Percentiles rank a stretch among this genome's conserved stretches.
phyloP scores from a whole-genome alignment of 768 basidiomycete genomes.

The Naganishia vaughanmartiniae region DNA sequence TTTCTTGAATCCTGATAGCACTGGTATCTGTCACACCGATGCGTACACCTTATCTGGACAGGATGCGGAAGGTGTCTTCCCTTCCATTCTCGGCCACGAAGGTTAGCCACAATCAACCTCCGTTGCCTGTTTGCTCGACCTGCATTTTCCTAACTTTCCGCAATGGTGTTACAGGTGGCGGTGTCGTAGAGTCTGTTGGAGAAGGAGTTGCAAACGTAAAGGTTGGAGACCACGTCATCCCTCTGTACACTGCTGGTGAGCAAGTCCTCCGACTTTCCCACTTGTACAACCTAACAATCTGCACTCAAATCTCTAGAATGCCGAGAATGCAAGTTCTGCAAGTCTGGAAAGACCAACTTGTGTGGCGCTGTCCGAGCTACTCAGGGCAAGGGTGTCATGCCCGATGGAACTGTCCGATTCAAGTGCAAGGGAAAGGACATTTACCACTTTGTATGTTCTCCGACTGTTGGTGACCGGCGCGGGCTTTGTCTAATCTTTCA shows the following conservation, averaged over 20 bases:
- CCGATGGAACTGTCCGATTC: conserved; percentile 84
- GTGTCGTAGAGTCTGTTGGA: conserved; percentile 84
- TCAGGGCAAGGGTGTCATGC: conserved; percentile 93
- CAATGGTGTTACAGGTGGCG: conserved; percentile 39
- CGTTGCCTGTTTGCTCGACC: too few relatives aligned
- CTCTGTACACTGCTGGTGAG: conserved; percentile 88
- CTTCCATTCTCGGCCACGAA: conserved; percentile 91
- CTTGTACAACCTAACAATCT: not conserved
- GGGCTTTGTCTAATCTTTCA: not conserved
- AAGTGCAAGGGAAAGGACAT: conserved; percentile 80
- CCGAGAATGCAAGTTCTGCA: conserved; percentile 95
- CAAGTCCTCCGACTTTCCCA: not conserved
- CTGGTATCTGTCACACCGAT: conserved; percentile 97
- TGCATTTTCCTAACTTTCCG: not conserved
- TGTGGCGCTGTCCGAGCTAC: conserved; percentile 83
- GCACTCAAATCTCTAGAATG: conserved; percentile 38
- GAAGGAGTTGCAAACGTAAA: conserved; percentile 83
- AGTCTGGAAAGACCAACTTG: conserved; percentile 86
- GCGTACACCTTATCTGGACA: conserved; percentile 94
- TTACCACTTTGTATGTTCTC: conserved; percentile 64
- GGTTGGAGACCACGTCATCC: conserved; percentile 92
- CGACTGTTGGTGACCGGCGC: conserved; percentile 41
- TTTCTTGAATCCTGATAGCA: conserved; percentile 52
- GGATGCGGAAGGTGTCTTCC: conserved; percentile 92
- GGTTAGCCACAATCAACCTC: conserved; percentile 53